Evolutionary conservation across 768 basidiomycete species (phyloP), one percentile per base, ranked within the genome.

Genomic region (Russula ochroleuca): DNA sequence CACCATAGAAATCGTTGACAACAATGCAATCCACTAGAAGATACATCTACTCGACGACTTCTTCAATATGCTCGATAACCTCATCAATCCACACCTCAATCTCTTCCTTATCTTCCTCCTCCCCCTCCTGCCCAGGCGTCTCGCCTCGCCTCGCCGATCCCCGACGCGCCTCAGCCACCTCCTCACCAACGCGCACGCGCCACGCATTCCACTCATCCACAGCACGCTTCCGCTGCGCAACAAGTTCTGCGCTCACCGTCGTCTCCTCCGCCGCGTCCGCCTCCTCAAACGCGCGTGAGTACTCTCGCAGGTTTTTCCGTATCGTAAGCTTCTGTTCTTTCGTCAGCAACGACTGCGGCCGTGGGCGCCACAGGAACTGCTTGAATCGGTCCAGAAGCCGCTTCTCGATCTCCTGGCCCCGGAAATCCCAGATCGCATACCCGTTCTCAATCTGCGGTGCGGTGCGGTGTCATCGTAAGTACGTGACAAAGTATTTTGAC

Each of bases 201-300:
- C 97, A 98, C 48, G 96, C 92, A 76, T 99, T 97, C 97, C 97
- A 99, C 77, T 99, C 97, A 71, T 97, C 92, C 69, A 98, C 89
- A 58, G 98, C 81, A 52, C 97, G 83, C 74, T 92, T 91, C 64
- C 97, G 83, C 67, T 86, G 86, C 19, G 93, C 92, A 68, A 95
- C 83, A 28, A 97, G 83, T 76, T 98, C 97, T 5, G 94, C 94
- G 68, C 89, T 94, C 69, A 95, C 92, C 70, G 89, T 91, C 74
- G 88, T 93, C 77, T 96, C 94, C 73, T 98, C 94, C 21, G 90
- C 86, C 28, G 94, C 93, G 74, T 98, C 97, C 70, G 97, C 94
- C 76, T 98, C 96, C 59, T 99, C 97, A 74, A 98, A 99, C 38
- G 80, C 76, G 14, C 92, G 85, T 70, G 92, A 91, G 79, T 86